Conservation (phyloP, 2,329 filamentous ascomycete species). For the Cladosporium sp. region DNA sequence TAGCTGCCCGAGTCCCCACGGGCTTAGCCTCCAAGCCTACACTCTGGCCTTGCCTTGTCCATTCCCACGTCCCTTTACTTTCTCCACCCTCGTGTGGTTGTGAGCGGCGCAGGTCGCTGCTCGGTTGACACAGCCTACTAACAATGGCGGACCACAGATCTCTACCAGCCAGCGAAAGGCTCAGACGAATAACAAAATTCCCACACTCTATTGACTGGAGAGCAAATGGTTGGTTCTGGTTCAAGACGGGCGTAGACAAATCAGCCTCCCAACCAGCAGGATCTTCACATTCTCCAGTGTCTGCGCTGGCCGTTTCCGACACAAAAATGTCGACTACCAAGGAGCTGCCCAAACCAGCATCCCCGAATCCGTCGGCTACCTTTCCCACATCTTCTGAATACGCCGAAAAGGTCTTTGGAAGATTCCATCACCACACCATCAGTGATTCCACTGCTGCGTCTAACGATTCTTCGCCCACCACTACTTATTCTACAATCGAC, state of each 20-base stretch:
- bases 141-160: slow-evolving; percentile 20
- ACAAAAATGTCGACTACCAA: slow-evolving; percentile 25
- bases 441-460: slow-evolving; percentile 76
- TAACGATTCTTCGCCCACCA: slow-evolving; percentile 90
- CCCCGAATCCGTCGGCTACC: slow-evolving; percentile 9
- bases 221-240: slow-evolving; percentile 23
- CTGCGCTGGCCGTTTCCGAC: slow-evolving; percentile 14
- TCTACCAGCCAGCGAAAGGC: slow-evolving; percentile 18
- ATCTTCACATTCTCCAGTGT: slow-evolving; percentile 15
- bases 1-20: not conserved
- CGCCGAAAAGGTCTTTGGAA: slow-evolving; percentile 21
- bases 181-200: slow-evolving; percentile 18
- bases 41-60: not conserved
- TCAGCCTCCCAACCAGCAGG: slow-evolving; percentile 15
- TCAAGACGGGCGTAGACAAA: slow-evolving; percentile 22
- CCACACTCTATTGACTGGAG: slow-evolving; percentile 13
- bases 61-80: not conserved
- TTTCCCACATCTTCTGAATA: slow-evolving; percentile 17
- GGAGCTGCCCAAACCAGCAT: slow-evolving; percentile 19
- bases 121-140: slow-evolving; percentile 7
- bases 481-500: slow-evolving; percentile 86
- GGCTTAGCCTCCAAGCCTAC: not conserved
- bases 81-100: not conserved
- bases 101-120: slow-evolving; percentile 10
- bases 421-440: slow-evolving; percentile 61